Percentiles rank a stretch among this genome's conserved stretches.
Conservation (phyloP, 2,329 filamentous ascomycete species). For the Fusarium sp. region DNA sequence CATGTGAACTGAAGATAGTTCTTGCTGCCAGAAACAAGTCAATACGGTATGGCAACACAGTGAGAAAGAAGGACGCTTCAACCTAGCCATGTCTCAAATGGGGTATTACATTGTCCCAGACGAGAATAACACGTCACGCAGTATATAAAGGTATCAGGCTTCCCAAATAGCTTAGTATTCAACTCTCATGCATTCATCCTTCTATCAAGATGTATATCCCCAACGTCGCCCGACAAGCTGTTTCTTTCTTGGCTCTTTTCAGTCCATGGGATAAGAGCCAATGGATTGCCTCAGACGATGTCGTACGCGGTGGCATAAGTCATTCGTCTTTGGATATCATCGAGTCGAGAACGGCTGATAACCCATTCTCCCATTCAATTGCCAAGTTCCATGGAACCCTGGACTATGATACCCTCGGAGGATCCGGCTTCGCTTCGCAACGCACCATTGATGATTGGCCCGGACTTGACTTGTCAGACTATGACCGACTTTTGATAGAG, state of each 20-base stretch:
- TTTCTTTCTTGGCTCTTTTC: conserved; percentile 7
- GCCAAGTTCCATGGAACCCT: conserved; percentile 6
- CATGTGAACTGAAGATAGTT: too few species aligned
- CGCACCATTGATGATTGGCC: conserved; percentile 9
- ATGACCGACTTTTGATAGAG: conserved; percentile 6
- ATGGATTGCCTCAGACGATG: conserved; percentile 14
- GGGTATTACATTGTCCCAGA: too few species aligned
- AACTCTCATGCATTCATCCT: too few species aligned
- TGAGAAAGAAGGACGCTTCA: too few species aligned
- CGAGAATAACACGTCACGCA: too few species aligned
- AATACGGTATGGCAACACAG: too few species aligned
- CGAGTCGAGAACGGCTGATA: not conserved
- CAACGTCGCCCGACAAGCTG: not conserved
- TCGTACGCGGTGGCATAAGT: conserved; percentile 8
- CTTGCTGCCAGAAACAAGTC: too few species aligned
- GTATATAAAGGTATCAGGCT: too few species aligned
- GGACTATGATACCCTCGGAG: conserved; percentile 8
- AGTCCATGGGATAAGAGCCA: conserved; percentile 18
- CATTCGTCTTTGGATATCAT: conserved; percentile 4
- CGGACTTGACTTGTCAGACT: conserved; percentile 10
- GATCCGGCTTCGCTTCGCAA: conserved; percentile 14
- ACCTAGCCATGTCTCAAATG: too few species aligned
- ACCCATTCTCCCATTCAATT: not conserved
- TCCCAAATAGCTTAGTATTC: too few species aligned
- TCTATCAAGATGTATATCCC: conserved; percentile 1